Evolutionary conservation across 331 rosid genomes (phyloP).

Genomic region (Erythrophleum ivorense): DNA sequence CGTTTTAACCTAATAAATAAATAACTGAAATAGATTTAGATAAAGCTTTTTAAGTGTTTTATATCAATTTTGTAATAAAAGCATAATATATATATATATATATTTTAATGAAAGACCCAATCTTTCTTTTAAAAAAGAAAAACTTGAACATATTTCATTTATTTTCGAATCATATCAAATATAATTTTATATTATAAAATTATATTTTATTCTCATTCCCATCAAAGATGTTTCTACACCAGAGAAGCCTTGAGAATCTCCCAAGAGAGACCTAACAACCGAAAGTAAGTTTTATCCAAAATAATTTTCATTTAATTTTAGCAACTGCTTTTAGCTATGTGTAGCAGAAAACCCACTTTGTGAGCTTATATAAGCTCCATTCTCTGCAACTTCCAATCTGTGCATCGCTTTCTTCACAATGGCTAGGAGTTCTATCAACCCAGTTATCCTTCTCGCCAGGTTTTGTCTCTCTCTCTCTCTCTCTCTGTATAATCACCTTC

Average conservation of each 20-base stretch:
- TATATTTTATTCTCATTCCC: no score
- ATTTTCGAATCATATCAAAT: no score
- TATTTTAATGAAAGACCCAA: neutral
- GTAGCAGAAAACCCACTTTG: neutral
- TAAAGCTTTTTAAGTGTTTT: no score
- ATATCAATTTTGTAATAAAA: no score
- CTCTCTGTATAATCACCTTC: neutral
- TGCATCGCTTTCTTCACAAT: slow-evolving; percentile 32
- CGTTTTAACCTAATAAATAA: no score
- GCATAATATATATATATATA: no score
- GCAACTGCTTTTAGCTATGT: neutral
- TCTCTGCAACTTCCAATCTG: slow-evolving; percentile 14
- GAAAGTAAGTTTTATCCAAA: neutral
- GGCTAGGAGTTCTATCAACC: slow-evolving; percentile 45
- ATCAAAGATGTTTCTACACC: no score
- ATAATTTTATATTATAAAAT: no score
- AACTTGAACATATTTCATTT: no score
- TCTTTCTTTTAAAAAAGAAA: neutral
- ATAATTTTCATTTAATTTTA: neutral
- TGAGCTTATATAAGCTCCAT: slow-evolving; percentile 23
- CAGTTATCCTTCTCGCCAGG: slow-evolving; percentile 51
- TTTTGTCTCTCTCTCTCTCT: slow-evolving; percentile 19
- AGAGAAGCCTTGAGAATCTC: neutral
- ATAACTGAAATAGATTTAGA: no score
- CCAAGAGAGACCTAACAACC: neutral